phyloP scores from a whole-genome alignment of 129 eudicot genomes.

The Flaveria bidentis region DNA sequence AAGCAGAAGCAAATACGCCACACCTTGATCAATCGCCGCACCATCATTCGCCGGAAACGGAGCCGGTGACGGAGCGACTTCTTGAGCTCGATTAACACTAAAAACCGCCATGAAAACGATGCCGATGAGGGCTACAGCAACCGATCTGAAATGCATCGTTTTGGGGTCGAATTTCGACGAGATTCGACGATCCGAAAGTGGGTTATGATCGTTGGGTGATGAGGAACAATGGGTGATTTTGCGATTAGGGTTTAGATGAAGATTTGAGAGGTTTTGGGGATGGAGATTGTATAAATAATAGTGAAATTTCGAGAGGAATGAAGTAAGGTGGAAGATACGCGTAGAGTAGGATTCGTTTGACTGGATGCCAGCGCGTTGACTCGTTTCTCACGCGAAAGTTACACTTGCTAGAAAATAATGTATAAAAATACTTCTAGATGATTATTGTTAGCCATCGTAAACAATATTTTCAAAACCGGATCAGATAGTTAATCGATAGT shows the following conservation, averaged over 20 bases:
- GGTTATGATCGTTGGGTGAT: constrained; percentile 1
- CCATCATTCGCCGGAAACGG: constrained; percentile 47
- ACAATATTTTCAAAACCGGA: too few species aligned
- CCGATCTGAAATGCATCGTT: constrained; percentile 29
- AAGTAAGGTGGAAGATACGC: constrained; percentile 38
- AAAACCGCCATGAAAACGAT: constrained; percentile 45
- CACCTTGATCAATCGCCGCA: constrained; percentile 66
- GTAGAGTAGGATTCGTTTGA: constrained; percentile 27
- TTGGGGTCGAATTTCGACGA: not conserved
- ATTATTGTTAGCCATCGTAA: too few species aligned
- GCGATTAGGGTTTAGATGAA: not conserved
- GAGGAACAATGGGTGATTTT: not conserved
- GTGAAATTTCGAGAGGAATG: constrained; percentile 6
- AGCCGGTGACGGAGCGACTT: constrained; percentile 48
- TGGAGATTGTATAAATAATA: constrained; percentile 17
- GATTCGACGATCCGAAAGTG: not conserved
- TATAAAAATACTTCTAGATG: not conserved
- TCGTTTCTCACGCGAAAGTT: constrained; percentile 23
- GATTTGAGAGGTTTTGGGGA: constrained; percentile 18
- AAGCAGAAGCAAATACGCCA: constrained; percentile 57
- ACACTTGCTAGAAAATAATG: not conserved
- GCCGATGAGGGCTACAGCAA: constrained; percentile 35
- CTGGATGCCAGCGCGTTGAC: constrained; percentile 34
- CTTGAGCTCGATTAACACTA: constrained; percentile 35
- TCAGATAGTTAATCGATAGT: too few species aligned